Evolutionary conservation across 345 rosid genomes (phyloP).

Genomic region (Isatis tinctoria): DNA sequence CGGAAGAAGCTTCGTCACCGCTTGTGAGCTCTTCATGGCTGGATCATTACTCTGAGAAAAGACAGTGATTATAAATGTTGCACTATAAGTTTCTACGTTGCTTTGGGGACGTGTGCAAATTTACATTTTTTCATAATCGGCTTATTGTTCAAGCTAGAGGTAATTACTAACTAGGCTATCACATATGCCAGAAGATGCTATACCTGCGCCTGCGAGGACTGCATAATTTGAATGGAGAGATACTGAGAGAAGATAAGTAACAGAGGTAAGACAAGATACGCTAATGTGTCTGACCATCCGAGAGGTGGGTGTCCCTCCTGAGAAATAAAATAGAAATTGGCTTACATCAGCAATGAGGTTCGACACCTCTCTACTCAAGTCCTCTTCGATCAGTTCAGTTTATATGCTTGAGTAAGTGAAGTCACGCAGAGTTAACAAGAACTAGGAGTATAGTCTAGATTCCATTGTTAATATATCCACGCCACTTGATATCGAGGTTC

Average conservation of each 20-base stretch:
- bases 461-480: neutral
- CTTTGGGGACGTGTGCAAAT: neutral
- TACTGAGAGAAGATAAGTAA: conserved; percentile 72
- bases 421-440: neutral
- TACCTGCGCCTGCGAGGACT: conserved; percentile 87
- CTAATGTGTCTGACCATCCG: conserved; percentile 87
- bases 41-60: conserved; percentile 74
- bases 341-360: neutral
- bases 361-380: neutral
- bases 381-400: neutral
- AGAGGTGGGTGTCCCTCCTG: conserved; percentile 99
- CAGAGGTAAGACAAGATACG: conserved; percentile 88
- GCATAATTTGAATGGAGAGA: conserved; percentile 85
- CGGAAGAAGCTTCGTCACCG: conserved; percentile 73
- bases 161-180: neutral
- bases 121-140: neutral
- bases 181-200: neutral
- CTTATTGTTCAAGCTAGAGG: neutral
- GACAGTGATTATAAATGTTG: neutral
- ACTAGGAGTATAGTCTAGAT: neutral
- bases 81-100: neutral
- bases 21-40: conserved; percentile 85
- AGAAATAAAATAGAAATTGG: neutral
- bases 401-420: neutral
- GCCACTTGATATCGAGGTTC: neutral